Conservation (phyloP, 2,329 filamentous ascomycete species). For the Nigrospora sphaerica region DNA sequence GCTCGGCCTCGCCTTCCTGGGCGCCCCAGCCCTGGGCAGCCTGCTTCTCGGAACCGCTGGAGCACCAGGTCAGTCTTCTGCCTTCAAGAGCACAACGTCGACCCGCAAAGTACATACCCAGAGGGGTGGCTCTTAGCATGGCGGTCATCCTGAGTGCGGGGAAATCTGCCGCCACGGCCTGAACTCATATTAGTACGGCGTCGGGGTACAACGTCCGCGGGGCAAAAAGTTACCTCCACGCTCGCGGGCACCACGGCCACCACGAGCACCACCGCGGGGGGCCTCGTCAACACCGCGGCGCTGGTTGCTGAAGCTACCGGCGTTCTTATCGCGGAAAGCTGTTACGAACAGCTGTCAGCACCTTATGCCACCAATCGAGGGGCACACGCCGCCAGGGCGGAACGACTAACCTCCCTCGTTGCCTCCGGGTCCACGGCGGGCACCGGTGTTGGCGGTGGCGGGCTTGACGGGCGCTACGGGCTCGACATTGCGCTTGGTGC, state of each 20-base stretch:
- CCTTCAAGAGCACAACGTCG: too few species aligned
- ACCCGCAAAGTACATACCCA: conserved; percentile 27
- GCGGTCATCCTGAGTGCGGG: conserved; percentile 49
- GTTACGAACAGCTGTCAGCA: conserved; percentile 6
- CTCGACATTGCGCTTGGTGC: conserved; percentile 78
- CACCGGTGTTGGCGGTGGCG: conserved; percentile 30
- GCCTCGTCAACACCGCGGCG: conserved; percentile 68
- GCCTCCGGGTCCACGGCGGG: conserved; percentile 55
- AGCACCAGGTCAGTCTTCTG: neutral
- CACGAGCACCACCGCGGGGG: conserved; percentile 47
- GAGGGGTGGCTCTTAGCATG: conserved; percentile 37
- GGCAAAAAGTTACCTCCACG: conserved; percentile 39
- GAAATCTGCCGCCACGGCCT: conserved; percentile 48
- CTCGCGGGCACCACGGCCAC: conserved; percentile 56
- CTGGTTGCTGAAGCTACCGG: conserved; percentile 77
- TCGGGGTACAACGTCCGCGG: neutral
- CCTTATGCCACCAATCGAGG: neutral
- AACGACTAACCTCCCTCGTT: conserved; percentile 77
- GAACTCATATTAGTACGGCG: neutral
- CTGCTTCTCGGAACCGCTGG: conserved; percentile 77
- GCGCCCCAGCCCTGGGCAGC: conserved; percentile 85
- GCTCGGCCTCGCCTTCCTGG: conserved; percentile 72
- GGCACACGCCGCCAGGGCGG: too few species aligned
- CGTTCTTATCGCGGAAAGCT: conserved; percentile 88
- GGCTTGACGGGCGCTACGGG: conserved; percentile 57